These are phyloP conservation scores for Przewalskia tangutica DNA, from an alignment of 257 asterid species.

Conservation along the genomic window DNA sequence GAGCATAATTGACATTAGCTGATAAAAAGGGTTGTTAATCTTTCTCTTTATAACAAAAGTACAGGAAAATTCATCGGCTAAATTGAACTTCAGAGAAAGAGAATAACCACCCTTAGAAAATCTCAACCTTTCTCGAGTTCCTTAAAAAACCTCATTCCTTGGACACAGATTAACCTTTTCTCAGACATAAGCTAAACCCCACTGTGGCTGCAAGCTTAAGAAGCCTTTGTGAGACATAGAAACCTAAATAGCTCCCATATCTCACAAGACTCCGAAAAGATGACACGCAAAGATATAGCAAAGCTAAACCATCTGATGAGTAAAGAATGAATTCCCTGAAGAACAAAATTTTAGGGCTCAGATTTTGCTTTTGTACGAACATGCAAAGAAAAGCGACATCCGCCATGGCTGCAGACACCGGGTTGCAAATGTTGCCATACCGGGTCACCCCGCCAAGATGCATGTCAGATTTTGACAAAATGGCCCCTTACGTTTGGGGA, in stretches of 20 bases:
- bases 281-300: neutral
- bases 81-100: neutral
- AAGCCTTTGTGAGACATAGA: conserved; percentile 14
- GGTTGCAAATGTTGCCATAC: neutral
- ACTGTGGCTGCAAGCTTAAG: conserved; percentile 1
- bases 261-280: neutral
- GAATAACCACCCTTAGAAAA: neutral
- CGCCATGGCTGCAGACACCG: conserved; percentile 1
- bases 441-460: conserved; percentile 21
- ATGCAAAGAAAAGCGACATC: neutral
- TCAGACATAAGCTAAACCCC: neutral
- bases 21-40: neutral
- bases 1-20: neutral
- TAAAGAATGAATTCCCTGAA: neutral
- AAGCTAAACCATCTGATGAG: neutral
- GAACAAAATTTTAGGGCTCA: neutral
- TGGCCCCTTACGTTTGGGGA: too few species aligned
- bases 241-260: neutral
- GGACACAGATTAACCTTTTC: neutral
- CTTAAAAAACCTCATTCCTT: neutral
- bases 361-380: neutral
- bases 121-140: neutral
- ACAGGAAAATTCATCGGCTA: neutral
- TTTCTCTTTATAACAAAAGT: neutral
- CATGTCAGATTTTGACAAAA: conserved; percentile 1